Evolutionary conservation across 2,329 filamentous ascomycete genomes (phyloP).

Genomic region (Fusarium sp.): DNA sequence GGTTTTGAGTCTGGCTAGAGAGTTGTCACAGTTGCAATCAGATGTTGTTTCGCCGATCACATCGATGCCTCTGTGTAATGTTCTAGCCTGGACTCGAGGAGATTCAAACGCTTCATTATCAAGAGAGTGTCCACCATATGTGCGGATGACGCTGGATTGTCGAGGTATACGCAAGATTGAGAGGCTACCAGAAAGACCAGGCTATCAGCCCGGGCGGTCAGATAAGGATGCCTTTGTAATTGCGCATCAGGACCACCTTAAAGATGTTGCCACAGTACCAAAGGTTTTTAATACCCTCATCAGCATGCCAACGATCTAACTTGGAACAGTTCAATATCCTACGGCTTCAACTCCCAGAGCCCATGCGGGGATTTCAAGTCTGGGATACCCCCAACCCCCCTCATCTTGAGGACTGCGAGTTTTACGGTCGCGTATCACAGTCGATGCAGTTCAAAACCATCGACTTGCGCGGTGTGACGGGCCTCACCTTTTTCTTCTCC

Average conservation of each 20-base stretch:
- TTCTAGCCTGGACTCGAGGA: constrained; percentile 17
- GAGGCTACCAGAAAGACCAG: neutral
- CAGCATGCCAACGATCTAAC: neutral
- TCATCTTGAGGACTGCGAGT: constrained; percentile 5
- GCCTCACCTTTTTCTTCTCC: constrained; percentile 29
- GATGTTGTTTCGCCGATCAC: neutral
- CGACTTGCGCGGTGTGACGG: constrained; percentile 12
- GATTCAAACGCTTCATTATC: neutral
- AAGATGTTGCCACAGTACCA: neutral
- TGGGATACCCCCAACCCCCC: constrained; percentile 29
- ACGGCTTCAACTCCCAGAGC: neutral
- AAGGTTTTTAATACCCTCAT: constrained; percentile 2
- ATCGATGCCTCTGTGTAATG: neutral
- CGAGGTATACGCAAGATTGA: constrained; percentile 17
- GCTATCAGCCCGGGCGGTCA: constrained; percentile 1
- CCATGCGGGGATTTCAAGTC: constrained; percentile 9
- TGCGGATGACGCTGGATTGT: constrained; percentile 16
- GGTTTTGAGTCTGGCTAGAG: constrained; percentile 9
- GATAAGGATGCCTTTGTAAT: constrained; percentile 14
- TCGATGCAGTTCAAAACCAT: constrained; percentile 21
- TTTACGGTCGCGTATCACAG: constrained; percentile 17
- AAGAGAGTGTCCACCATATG: neutral
- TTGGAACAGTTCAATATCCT: constrained; percentile 10
- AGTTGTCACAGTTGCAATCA: neutral
- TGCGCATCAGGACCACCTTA: neutral